Evolutionary conservation across 1,284 basidiomycete species (phyloP).

Genomic region (Cryptococcus wingfieldii): DNA sequence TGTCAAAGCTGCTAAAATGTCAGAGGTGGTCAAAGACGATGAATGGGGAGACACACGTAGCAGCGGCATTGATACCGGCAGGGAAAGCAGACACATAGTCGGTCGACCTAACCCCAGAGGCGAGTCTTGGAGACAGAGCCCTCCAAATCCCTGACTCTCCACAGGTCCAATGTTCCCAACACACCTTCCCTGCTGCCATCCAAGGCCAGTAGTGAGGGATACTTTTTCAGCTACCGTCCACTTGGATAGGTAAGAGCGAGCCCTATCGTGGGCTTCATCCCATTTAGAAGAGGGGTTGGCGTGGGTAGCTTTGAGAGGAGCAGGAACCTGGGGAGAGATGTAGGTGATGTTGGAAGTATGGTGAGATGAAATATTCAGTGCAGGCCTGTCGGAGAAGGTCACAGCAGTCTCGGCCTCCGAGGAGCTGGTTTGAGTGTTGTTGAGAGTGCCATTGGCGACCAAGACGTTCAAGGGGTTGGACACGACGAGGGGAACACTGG

Average conservation of each 20-base stretch:
- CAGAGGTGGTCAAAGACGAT: background rate
- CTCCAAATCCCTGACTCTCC: constrained; percentile 60
- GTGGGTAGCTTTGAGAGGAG: constrained; percentile 6
- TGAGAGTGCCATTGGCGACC: too few relatives aligned
- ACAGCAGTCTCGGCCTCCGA: too few relatives aligned
- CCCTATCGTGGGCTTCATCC: constrained; percentile 37
- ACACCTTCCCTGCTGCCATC: constrained; percentile 53
- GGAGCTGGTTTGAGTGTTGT: too few relatives aligned
- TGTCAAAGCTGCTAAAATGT: constrained; percentile 55
- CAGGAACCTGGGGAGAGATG: constrained; percentile 4
- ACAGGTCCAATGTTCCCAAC: constrained; percentile 66
- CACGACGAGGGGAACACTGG: too few relatives aligned
- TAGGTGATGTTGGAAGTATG: constrained; percentile 3
- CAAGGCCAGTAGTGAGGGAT: constrained; percentile 49
- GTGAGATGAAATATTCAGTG: too few relatives aligned
- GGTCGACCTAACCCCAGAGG: constrained; percentile 58
- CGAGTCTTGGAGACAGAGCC: constrained; percentile 60
- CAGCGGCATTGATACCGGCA: constrained; percentile 67
- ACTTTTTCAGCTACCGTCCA: constrained; percentile 53
- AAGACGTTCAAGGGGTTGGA: too few relatives aligned
- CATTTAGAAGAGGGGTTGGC: constrained; percentile 15
- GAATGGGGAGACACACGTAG: constrained; percentile 52
- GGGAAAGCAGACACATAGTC: constrained; percentile 67
- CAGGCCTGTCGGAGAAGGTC: constrained; percentile 1
- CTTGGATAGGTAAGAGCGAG: constrained; percentile 39